Evolutionary conservation across 2,329 filamentous ascomycete species (phyloP).

Genomic region (Leptosphaerulina australis): DNA sequence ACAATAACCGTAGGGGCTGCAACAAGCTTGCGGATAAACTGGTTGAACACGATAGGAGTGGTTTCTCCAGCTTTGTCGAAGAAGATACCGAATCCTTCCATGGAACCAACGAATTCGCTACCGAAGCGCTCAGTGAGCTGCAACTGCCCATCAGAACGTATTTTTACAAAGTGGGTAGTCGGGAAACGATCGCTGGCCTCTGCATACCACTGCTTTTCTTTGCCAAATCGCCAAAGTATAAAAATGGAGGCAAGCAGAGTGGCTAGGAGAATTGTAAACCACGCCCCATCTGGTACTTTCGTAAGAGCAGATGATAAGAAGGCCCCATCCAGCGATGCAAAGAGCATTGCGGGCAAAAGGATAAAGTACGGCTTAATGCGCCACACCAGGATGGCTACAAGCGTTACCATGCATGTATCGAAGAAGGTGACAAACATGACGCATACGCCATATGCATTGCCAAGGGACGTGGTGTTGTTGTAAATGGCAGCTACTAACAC

Average conservation of each 20-base stretch:
- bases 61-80: slow-evolving; percentile 76
- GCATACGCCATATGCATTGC: slow-evolving; percentile 78
- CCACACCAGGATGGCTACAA: slow-evolving; percentile 77
- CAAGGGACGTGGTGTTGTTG: slow-evolving; percentile 67
- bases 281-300: slow-evolving; percentile 77
- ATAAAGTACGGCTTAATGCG: slow-evolving; percentile 66
- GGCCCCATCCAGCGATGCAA: slow-evolving; percentile 70
- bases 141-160: slow-evolving; percentile 38
- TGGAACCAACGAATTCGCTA: slow-evolving; percentile 36
- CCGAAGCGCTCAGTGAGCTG: slow-evolving; percentile 51
- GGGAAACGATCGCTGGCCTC: slow-evolving; percentile 65
- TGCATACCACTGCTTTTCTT: slow-evolving; percentile 76
- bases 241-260: slow-evolving; percentile 68
- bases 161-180: slow-evolving; percentile 54
- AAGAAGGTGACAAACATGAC: slow-evolving; percentile 82
- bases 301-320: slow-evolving; percentile 72
- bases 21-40: slow-evolving; percentile 74
- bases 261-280: slow-evolving; percentile 75
- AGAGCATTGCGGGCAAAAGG: slow-evolving; percentile 64
- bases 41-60: slow-evolving; percentile 70
- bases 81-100: slow-evolving; percentile 71
- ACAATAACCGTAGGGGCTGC: slow-evolving; percentile 69
- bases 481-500: slow-evolving; percentile 77
- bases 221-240: slow-evolving; percentile 78
- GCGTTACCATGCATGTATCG: slow-evolving; percentile 73